phyloP scores from a whole-genome alignment of 441 rosid genomes.

The Raphanus hybrid region DNA sequence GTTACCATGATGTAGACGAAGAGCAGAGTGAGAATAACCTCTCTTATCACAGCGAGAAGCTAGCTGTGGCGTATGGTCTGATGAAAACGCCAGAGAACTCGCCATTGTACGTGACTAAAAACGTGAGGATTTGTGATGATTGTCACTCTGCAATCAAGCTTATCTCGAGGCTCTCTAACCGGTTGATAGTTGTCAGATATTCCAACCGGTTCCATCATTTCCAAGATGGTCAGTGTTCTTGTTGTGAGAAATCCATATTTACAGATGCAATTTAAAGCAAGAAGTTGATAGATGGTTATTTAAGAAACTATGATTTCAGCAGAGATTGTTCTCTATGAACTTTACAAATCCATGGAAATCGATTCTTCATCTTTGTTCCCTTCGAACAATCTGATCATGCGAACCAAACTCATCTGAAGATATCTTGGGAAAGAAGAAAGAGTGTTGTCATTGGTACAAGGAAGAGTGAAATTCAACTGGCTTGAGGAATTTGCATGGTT shows the following conservation, averaged over 20 bases:
- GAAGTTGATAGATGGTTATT: too few relatives aligned
- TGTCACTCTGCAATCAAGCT: constrained; percentile 84
- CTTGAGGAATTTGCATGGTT: too few relatives aligned
- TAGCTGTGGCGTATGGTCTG: constrained; percentile 82
- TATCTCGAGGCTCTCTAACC: constrained; percentile 60
- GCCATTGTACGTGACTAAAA: constrained; percentile 67
- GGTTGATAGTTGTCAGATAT: constrained; percentile 76
- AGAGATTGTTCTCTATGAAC: too few relatives aligned
- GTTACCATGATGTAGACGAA: constrained; percentile 77
- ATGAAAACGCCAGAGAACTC: constrained; percentile 63
- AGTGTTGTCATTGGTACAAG: too few relatives aligned
- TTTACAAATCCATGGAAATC: too few relatives aligned
- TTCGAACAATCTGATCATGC: too few relatives aligned
- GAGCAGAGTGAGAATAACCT: constrained; percentile 79
- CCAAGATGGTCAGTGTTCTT: constrained; percentile 67
- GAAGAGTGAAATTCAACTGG: too few relatives aligned
- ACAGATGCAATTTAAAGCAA: too few relatives aligned
- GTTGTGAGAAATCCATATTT: constrained; percentile 42
- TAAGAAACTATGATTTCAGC: too few relatives aligned
- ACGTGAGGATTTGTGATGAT: constrained; percentile 85
- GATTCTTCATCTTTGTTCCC: too few relatives aligned
- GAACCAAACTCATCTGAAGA: too few relatives aligned
- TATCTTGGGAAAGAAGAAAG: too few relatives aligned
- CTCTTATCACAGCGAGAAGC: constrained; percentile 80
- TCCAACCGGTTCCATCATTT: constrained; percentile 82